These are phyloP conservation scores for Alternaria infectoria DNA, from an alignment of 2,329 filamentous ascomycete genomes.

Conservation along the genomic window DNA sequence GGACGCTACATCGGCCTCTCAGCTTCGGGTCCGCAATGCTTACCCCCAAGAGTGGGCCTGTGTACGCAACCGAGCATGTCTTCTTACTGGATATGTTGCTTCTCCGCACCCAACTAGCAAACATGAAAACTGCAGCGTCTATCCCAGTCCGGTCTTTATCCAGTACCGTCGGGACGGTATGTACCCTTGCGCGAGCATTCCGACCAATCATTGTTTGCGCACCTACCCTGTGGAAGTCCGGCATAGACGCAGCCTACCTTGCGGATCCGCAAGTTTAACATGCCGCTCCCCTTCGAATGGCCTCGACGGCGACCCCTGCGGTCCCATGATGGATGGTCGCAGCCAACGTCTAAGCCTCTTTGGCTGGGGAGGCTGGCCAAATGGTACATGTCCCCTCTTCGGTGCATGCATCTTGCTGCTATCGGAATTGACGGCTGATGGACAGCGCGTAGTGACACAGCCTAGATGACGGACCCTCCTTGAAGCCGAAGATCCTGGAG, in stretches of 20 bases:
- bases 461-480: constrained; percentile 31
- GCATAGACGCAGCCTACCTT: constrained; percentile 18
- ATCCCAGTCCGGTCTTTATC: constrained; percentile 27
- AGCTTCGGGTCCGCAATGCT: constrained; percentile 35
- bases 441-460: constrained; percentile 17
- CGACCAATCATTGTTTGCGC: constrained; percentile 31
- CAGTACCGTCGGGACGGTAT: constrained; percentile 27
- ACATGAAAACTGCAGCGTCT: constrained; percentile 23
- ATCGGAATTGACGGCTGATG: constrained; percentile 20
- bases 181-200: constrained; percentile 13
- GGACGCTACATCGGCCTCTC: constrained; percentile 2
- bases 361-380: constrained; percentile 12
- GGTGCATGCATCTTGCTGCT: constrained; percentile 27
- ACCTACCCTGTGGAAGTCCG: constrained; percentile 12
- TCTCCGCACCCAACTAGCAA: constrained; percentile 34
- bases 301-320: constrained; percentile 9
- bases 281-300: constrained; percentile 9
- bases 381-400: constrained; percentile 34
- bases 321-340: constrained; percentile 15
- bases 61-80: constrained; percentile 17
- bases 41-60: constrained; percentile 22
- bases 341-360: constrained; percentile 14
- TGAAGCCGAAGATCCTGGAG: constrained; percentile 25
- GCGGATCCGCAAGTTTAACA: constrained; percentile 42
- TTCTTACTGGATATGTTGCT: constrained; percentile 18